Evolutionary conservation across 805 yeast species (phyloP), one percentile per base, ranked within the genome.

Genomic region (Cyberlindnera euphorbiae): DNA sequence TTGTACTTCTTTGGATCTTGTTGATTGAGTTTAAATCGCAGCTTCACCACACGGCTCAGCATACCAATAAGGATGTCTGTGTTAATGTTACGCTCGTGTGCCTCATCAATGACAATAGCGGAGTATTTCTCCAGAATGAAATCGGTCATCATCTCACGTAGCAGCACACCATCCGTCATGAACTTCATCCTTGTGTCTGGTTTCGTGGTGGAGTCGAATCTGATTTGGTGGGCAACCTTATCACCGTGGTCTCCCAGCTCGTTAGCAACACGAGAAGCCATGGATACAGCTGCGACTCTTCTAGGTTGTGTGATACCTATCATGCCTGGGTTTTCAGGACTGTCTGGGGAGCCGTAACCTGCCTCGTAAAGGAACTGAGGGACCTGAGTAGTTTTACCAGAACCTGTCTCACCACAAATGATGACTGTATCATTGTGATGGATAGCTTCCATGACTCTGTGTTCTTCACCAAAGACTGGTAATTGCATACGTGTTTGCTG

Each of bases 331-430:
- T 78, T 75, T 7, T 76, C 77, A 6, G 77, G 64, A 6, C 64
- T 62, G 7, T 71, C 69, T 6, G 56, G 47, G 29, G 63, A 58
- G 5, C 96, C 97, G 55, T 82, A 90, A 2, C 97, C 97, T 1
- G 95, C 77, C 60, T 93, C 99, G 54, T 79, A 87, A 30, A 93
- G 62, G 53, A 93, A 93, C 57, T 93, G 99, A 0, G 99, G 98
- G 5, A 93, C 89, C 62, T 93, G 99, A 0, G 99, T 93, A 2
- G 98, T 93, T 59, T 93, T 93, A 62, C 98, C 98, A 3, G 97
- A 88, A 50, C 98, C 98, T 1, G 98, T 93, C 52, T 89, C 97
- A 69, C 98, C 98, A 64, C 97, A 90, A 17, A 93, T 71, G 11
- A 93, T 81, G 0, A 89, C 78, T 42, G 90, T 82, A 52, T 89